These are phyloP conservation scores for Volvariella volvacea DNA, from an alignment of 1,284 basidiomycete species.

Conservation along the genomic window DNA sequence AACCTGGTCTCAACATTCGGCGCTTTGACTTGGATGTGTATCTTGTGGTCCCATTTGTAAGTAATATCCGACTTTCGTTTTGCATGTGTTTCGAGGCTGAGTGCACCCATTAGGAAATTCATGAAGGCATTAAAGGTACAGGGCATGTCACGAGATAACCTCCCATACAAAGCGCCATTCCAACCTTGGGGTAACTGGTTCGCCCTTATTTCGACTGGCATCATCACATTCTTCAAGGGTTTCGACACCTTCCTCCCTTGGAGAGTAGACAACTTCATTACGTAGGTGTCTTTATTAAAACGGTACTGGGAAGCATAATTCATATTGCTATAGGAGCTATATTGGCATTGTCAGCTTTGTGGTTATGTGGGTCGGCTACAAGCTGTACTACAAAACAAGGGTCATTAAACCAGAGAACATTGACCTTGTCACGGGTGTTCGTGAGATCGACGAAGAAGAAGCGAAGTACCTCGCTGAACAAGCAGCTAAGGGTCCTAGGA, in stretches of 20 bases:
- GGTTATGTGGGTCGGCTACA: slow-evolving; percentile 54
- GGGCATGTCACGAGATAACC: slow-evolving; percentile 51
- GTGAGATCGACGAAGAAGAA: slow-evolving; percentile 64
- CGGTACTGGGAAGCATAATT: neutral
- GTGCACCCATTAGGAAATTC: slow-evolving; percentile 37
- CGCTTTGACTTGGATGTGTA: slow-evolving; percentile 70
- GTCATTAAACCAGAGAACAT: slow-evolving; percentile 47
- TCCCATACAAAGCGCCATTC: slow-evolving; percentile 67
- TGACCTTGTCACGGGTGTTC: slow-evolving; percentile 57
- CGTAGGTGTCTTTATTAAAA: slow-evolving; percentile 26
- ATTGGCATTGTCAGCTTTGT: slow-evolving; percentile 51
- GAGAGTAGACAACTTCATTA: slow-evolving; percentile 57
- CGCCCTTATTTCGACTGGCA: slow-evolving; percentile 47
- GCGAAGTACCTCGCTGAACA: slow-evolving; percentile 36
- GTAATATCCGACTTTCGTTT: slow-evolving; percentile 15
- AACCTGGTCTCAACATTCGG: slow-evolving; percentile 66
- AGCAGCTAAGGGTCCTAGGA: slow-evolving; percentile 32
- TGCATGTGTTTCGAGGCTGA: neutral
- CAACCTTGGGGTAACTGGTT: slow-evolving; percentile 61
- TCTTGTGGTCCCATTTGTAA: slow-evolving; percentile 62
- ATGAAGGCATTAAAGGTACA: slow-evolving; percentile 66
- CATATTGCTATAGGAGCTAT: slow-evolving; percentile 32
- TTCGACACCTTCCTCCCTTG: slow-evolving; percentile 65
- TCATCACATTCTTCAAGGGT: slow-evolving; percentile 65
- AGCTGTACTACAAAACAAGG: slow-evolving; percentile 44